Base-by-base conservation (phyloP, 164 flowering plant species). In the Nymphaea colorata region DNA sequence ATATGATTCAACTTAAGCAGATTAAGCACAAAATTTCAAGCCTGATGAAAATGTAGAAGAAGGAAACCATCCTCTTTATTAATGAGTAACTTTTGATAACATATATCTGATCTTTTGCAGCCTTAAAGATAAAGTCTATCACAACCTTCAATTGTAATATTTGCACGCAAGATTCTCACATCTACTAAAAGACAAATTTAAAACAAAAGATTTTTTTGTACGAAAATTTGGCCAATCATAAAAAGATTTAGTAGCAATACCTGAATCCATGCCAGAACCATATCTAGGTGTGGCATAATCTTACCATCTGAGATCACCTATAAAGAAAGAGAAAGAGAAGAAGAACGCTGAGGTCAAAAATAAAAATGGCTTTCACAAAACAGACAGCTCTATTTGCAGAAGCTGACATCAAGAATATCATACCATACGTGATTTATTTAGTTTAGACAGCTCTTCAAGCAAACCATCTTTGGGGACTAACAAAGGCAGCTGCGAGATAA, bases 251-350 rank as follows among this genome's bases (percentile, higher is more conserved):
- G 36, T 25, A 25, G 36, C 17, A 62, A 45, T 83, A 90, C 98
- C 98, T 90, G 83, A 72, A 85, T 81, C 98, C 96, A 93, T 8
- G 71, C 78, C 69, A 93, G 79, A 73, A 93, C 83, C 82, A 89
- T 71, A 59, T 84, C 90, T 78, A 88, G 65, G 64, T 70, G 82
- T 69, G 77, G 67, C 55, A 73, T 69, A 66, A 63, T 53, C 15
- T 64, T 53, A 55, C n/a, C 14, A 5, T 18, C 69, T 45, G 69
- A 66, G 16, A 66, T 7, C 15, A 77, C 82, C 97, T 89, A 84
- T 25, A 43, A 70, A 61, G 44, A 7, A 65, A 43, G 42, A 67
- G 16, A 45, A 8, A 53, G 7, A 47, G 12, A 47, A 41, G 11
- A 47, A 42, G 55, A 55, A 18, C 4, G 0, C 44, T 43, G 47